Evolutionary conservation across 768 basidiomycete genomes (phyloP), one percentile per base, ranked within the genome.

Genomic region (Krasilnikovozyma curviuscula): DNA sequence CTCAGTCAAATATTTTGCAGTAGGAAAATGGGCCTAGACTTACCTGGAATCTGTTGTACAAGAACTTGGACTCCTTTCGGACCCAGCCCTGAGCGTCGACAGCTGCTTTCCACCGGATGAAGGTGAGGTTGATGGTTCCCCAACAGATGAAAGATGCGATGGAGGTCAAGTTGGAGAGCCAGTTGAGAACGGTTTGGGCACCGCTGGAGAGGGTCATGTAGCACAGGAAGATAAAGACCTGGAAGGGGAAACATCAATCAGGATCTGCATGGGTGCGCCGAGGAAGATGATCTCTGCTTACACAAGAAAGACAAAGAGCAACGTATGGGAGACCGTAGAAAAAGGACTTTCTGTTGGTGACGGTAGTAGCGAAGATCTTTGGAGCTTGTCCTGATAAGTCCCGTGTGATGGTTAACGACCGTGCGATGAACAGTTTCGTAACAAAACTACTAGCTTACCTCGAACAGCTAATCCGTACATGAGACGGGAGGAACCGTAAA

Each of bases 151-250:
- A 50, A 16, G 49, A 23, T 7, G 72, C 75, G 29, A 77, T 73
- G 10, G 79, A 74, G 3, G 72, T 68, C 48, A 55, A 19, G 46
- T 42, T 48, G 14, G 12, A 41, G 19, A 58, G 63, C 59, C 57
- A 76, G 69, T 68, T 68, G 66, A 78, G 78, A 8, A 81, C 67
- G 31, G 67, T 76, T 76, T 82, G 76, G 66, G n/a, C n/a, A n/a
- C n/a, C n/a, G n/a, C n/a, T n/a, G n/a, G n/a, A n/a, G n/a, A n/a
- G n/a, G n/a, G n/a, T n/a, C n/a, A n/a, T n/a, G n/a, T n/a, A n/a
- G n/a, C n/a, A 10, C 18, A 28, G 7, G n/a, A 38, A 23, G 7
- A 18, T 23, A 18, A 38, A 23, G 8, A 38, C 18, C 7, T 7
- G 7, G 37, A 40, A 23, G 18, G 10, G 43, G 34, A 29, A 18